phyloP scores from a whole-genome alignment of 805 yeast species.

The Hanseniaspora lachancei region DNA sequence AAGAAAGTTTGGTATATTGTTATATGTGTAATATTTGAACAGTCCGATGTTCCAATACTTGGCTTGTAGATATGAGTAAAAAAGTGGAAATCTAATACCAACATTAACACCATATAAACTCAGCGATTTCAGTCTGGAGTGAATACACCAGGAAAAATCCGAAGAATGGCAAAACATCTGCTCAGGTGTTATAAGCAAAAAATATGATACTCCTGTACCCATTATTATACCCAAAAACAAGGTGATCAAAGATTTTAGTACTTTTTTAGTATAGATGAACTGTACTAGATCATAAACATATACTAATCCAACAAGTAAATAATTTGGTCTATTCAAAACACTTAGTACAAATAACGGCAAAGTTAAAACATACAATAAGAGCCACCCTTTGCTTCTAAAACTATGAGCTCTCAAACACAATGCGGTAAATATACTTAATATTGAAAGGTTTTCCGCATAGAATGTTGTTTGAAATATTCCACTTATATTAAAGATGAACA shows the following conservation, averaged over 20 bases:
- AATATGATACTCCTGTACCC: neutral
- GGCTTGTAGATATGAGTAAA: conserved; percentile 59
- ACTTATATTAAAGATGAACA: neutral
- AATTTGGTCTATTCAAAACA: conserved; percentile 7
- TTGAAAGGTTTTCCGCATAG: conserved; percentile 5
- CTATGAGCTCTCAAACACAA: neutral
- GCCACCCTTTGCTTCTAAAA: neutral
- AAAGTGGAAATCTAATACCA: conserved; percentile 23
- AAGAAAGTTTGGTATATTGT: conserved; percentile 71
- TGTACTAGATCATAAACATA: neutral
- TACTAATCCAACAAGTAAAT: neutral
- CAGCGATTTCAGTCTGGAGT: neutral
- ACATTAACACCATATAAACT: neutral
- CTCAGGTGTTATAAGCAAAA: neutral
- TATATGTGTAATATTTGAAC: conserved; percentile 65
- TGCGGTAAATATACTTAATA: neutral
- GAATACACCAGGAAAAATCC: neutral
- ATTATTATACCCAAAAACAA: neutral
- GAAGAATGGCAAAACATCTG: neutral
- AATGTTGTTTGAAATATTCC: conserved; percentile 7
- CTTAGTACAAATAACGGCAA: neutral
- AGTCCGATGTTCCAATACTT: conserved; percentile 82
- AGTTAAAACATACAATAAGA: neutral
- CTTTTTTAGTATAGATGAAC: neutral
- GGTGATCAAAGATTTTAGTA: neutral